Percentiles rank a stretch among this genome's conserved stretches.
Conservation (phyloP, 495 filamentous ascomycete genomes). For the Podospora pseudoanserina region DNA sequence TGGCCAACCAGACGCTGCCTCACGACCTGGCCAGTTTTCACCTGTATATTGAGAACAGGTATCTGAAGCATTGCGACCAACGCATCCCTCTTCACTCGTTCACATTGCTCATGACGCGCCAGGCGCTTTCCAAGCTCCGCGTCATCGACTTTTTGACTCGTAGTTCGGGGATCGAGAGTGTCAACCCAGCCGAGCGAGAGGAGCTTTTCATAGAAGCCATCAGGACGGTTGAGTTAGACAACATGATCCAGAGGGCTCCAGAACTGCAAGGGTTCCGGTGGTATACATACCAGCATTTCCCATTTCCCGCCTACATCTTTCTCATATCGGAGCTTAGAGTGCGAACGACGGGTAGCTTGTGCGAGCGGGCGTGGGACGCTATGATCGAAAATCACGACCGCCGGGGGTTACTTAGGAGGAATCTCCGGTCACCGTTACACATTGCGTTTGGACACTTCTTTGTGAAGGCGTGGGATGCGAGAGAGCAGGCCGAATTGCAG, state of each 20-base stretch:
- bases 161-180: conserved; percentile 21
- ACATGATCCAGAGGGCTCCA: conserved; percentile 44
- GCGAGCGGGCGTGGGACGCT: conserved; percentile 51
- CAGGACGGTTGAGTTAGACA: conserved; percentile 51
- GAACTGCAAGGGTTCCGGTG: conserved; percentile 47
- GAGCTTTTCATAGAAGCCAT: conserved; percentile 46
- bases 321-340: conserved; percentile 47
- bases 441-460: conserved; percentile 48
- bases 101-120: conserved; percentile 47
- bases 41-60: conserved; percentile 54
- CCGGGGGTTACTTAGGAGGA: conserved; percentile 36
- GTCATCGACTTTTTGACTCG: conserved; percentile 36
- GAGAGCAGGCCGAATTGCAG: conserved; percentile 41
- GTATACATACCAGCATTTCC: conserved; percentile 52
- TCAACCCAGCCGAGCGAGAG: conserved; percentile 42
- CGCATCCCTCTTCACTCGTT: conserved; percentile 57
- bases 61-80: conserved; percentile 58
- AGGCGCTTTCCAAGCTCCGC: conserved; percentile 47
- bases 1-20: conserved; percentile 44
- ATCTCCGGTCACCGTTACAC: conserved; percentile 49
- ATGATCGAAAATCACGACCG: conserved; percentile 49
- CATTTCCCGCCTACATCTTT: conserved; percentile 53
- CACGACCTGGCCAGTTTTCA: conserved; percentile 54
- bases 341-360: conserved; percentile 46
- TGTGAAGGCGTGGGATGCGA: conserved; percentile 54